Percentiles rank a stretch among this genome's conserved stretches.
phyloP scores from a whole-genome alignment of 306 rosid genomes.

The Trifolium dubium region DNA sequence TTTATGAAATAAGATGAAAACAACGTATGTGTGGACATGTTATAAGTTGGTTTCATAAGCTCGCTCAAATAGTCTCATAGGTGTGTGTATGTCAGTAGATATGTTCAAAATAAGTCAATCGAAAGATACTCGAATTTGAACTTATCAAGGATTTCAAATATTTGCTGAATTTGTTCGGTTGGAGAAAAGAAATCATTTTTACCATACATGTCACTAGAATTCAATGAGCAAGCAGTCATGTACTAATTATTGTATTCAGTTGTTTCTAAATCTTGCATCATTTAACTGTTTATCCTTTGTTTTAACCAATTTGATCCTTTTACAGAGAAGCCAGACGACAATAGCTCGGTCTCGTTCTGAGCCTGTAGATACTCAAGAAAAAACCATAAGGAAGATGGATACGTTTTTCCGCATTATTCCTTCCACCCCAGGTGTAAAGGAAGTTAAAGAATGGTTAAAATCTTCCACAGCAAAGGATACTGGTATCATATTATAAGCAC shows the following conservation, averaged over 20 bases:
- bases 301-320: slow-evolving; percentile 26
- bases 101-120: background rate
- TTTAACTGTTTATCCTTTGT: slow-evolving; percentile 20
- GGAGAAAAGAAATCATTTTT: too few relatives aligned
- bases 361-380: slow-evolving; percentile 65
- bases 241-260: slow-evolving; percentile 9
- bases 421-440: slow-evolving; percentile 79
- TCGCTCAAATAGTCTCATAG: background rate
- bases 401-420: slow-evolving; percentile 80
- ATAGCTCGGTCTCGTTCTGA: slow-evolving; percentile 90
- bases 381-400: slow-evolving; percentile 69
- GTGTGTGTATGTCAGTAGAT: background rate
- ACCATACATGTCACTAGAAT: too few relatives aligned
- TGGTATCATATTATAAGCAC: slow-evolving; percentile 54
- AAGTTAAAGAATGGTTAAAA: slow-evolving; percentile 45
- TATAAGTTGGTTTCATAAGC: background rate
- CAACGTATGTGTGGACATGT: background rate
- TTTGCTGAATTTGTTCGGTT: slow-evolving; percentile 7
- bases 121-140: background rate
- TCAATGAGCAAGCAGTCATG: too few relatives aligned
- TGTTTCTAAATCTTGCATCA: slow-evolving; percentile 26
- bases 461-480: slow-evolving; percentile 55
- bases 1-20: background rate
- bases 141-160: slow-evolving; percentile 3
- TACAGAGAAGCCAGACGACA: slow-evolving; percentile 64